phyloP scores from a whole-genome alignment of 352 stramenopile species.

The Phytophthora macrochlamydospora region DNA sequence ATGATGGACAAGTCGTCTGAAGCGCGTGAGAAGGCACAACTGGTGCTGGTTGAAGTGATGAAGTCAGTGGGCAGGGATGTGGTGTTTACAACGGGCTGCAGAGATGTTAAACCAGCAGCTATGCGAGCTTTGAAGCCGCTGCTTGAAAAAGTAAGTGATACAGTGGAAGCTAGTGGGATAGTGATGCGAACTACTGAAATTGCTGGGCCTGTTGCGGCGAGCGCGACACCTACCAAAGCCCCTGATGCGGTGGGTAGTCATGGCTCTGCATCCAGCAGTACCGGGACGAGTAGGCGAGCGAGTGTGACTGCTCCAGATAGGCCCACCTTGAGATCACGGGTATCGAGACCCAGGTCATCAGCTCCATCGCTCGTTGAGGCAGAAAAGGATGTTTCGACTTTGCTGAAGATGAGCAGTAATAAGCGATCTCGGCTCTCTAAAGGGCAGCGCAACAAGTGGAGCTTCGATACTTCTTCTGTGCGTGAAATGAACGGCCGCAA shows the following conservation, averaged over 20 bases:
- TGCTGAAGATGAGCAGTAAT: constrained; percentile 71
- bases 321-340: constrained; percentile 33
- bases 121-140: constrained; percentile 89
- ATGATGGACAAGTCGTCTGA: constrained; percentile 89
- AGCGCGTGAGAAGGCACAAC: constrained; percentile 80
- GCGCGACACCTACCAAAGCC: constrained; percentile 7
- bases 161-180: constrained; percentile 35
- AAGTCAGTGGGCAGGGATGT: constrained; percentile 81
- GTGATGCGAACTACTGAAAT: constrained; percentile 6
- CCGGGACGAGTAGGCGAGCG: constrained; percentile 24
- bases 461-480: constrained; percentile 75
- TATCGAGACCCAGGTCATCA: constrained; percentile 32
- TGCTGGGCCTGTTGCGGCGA: constrained; percentile 7
- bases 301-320: constrained; percentile 29
- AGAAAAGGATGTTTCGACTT: constrained; percentile 40
- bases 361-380: constrained; percentile 48
- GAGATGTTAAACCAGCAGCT: constrained; percentile 84
- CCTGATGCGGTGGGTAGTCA: constrained; percentile 12
- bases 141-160: constrained; percentile 74
- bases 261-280: too few species aligned
- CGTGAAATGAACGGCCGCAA: constrained; percentile 76
- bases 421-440: constrained; percentile 67
- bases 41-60: constrained; percentile 80
- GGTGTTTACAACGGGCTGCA: constrained; percentile 70
- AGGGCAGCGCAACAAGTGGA: constrained; percentile 83